Conservation (phyloP, 208 protist species). For the Acanthamoeba castellanii region DNA sequence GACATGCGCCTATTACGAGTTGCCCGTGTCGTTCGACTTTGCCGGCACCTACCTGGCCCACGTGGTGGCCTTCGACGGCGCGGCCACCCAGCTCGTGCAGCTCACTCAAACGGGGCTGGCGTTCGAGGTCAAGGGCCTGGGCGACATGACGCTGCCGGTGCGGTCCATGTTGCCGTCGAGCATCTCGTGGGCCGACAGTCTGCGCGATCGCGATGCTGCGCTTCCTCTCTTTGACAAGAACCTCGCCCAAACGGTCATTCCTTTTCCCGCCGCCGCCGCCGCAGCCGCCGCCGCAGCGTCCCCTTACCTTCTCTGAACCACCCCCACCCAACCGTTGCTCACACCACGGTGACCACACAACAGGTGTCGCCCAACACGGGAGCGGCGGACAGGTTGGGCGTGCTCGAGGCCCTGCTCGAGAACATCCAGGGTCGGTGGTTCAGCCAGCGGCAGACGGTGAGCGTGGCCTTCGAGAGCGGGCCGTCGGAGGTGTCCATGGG, state of each 20-base stretch:
- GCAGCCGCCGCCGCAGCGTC: too few species aligned
- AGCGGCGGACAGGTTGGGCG: background rate
- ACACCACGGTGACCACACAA: too few species aligned
- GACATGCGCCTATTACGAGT: conserved; percentile 64
- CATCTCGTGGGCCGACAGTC: conserved; percentile 15
- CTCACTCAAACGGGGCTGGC: background rate
- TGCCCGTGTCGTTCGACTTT: conserved; percentile 44
- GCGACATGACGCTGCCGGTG: background rate
- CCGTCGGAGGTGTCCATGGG: background rate
- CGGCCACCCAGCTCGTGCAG: background rate
- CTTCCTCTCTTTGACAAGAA: background rate
- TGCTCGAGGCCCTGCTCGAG: conserved; percentile 48
- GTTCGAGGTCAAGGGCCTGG: conserved; percentile 60
- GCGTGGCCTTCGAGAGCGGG: conserved; percentile 8
- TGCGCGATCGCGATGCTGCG: background rate
- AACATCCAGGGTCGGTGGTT: conserved; percentile 57
- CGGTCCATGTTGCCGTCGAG: background rate
- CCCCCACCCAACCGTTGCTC: too few species aligned
- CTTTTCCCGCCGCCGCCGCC: too few species aligned
- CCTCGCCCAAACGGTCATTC: background rate
- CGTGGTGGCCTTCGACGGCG: background rate
- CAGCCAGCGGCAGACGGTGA: conserved; percentile 57
- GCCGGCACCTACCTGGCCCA: background rate
- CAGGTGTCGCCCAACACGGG: conserved; percentile 67
- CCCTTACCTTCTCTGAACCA: too few species aligned